phyloP scores from a whole-genome alignment of 805 yeast genomes.

The Suhomyces emberorum region DNA sequence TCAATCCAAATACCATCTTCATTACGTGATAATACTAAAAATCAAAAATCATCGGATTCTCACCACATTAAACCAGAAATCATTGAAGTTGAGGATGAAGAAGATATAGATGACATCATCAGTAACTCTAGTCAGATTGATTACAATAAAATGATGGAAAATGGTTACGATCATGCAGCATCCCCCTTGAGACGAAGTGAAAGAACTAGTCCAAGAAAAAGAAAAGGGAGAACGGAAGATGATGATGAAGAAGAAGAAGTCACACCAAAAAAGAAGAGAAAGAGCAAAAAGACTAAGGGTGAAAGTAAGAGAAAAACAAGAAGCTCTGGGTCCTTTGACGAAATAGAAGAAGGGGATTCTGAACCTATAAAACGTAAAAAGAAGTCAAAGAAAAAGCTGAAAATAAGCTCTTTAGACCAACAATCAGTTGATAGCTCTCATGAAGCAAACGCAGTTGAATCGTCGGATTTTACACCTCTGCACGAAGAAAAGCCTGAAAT shows the following conservation, averaged over 20 bases:
- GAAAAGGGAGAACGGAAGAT: not conserved
- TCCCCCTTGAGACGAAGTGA: not conserved
- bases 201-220: not conserved
- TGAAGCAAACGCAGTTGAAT: no score
- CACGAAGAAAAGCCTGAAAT: no score
- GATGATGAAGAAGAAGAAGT: not conserved
- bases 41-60: conserved; percentile 3
- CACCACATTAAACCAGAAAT: conserved; percentile 8
- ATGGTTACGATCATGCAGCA: conserved; percentile 2
- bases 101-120: conserved; percentile 3
- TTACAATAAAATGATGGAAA: conserved; percentile 8
- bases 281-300: not conserved
- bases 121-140: conserved; percentile 1
- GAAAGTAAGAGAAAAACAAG: conserved; percentile 1
- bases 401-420: no score
- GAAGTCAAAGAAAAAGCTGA: not conserved
- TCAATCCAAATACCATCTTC: conserved; percentile 9
- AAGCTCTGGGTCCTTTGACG: not conserved
- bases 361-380: no score
- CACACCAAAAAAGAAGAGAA: not conserved
- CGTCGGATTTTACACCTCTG: no score
- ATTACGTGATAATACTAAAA: conserved; percentile 6
- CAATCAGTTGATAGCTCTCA: no score
- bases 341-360: not conserved
- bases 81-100: conserved; percentile 10